Evolutionary conservation across 306 rosid genomes (phyloP).

Genomic region (Delonix regia): DNA sequence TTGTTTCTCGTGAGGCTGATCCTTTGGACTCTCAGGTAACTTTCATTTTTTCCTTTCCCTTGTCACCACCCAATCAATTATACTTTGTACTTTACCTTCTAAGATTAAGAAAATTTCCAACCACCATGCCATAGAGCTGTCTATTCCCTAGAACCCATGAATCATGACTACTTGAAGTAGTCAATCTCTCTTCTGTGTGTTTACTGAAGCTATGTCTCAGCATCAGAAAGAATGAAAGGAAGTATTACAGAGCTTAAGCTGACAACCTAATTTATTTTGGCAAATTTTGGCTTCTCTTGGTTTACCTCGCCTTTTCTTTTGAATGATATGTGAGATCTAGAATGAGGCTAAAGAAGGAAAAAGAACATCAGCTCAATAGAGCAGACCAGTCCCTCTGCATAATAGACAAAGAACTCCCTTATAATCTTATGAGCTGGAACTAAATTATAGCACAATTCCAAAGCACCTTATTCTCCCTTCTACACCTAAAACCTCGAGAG

Average conservation of each 20-base stretch:
- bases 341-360: not conserved
- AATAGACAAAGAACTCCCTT: not conserved
- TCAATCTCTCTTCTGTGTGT: not conserved
- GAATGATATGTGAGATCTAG: not conserved
- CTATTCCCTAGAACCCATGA: not conserved
- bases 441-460: not conserved
- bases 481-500: not conserved
- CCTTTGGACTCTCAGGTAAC: conserved; percentile 80
- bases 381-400: not conserved
- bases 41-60: conserved; percentile 1
- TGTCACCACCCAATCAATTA: not conserved
- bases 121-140: not conserved
- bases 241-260: not conserved
- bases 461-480: not conserved
- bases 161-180: not conserved
- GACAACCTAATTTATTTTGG: not conserved
- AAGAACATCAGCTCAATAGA: not conserved
- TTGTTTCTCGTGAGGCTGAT: conserved; percentile 90
- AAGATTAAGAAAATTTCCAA: not conserved
- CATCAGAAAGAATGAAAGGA: not conserved
- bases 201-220: not conserved
- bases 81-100: not conserved
- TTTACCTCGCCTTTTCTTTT: not conserved
- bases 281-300: not conserved
- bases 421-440: not conserved